phyloP scores from a whole-genome alignment of 108 stramenopile genomes.

The Hondaea fermentalgiana region DNA sequence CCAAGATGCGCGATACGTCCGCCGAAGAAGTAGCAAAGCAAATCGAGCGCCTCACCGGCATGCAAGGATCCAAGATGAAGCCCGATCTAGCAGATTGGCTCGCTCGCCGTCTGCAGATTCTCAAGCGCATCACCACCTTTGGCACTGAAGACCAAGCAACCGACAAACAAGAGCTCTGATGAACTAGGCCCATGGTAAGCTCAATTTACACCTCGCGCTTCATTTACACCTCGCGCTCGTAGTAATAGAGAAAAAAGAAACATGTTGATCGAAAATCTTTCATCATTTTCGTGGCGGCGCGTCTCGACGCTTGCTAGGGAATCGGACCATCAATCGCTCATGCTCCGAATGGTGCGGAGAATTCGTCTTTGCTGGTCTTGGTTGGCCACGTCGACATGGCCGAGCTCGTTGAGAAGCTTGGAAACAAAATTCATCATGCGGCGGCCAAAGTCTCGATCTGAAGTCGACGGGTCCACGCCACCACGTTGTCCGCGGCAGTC shows the following conservation, averaged over 20 bases:
- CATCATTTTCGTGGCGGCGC: background rate
- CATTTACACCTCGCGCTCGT: no score
- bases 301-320: background rate
- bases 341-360: background rate
- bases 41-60: background rate
- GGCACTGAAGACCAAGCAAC: background rate
- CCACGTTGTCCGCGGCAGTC: background rate
- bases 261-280: background rate
- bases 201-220: no score
- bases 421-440: constrained; percentile 2
- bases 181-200: background rate
- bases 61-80: background rate
- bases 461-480: background rate
- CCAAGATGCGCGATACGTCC: background rate
- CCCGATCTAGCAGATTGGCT: background rate
- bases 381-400: background rate
- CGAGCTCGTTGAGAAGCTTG: constrained; percentile 12
- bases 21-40: background rate
- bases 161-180: background rate
- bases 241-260: background rate
- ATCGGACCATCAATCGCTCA: background rate
- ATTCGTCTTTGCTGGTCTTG: background rate
- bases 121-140: background rate
- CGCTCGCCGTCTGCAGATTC: background rate
- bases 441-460: background rate